These are phyloP conservation scores for Candida succiphila DNA, from an alignment of 805 yeast genomes.

Conservation along the genomic window DNA sequence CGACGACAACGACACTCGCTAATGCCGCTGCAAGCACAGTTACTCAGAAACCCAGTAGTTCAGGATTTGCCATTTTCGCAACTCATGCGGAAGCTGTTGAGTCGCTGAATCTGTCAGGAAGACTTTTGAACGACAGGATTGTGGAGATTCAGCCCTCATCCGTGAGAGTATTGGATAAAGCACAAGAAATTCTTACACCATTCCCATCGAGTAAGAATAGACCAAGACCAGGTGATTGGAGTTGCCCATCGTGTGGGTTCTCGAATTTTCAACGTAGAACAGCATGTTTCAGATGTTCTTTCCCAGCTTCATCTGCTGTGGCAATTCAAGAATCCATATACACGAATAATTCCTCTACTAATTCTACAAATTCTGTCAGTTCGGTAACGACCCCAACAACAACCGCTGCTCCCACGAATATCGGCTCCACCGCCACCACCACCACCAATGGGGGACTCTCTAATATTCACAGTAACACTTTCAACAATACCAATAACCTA, in stretches of 20 bases:
- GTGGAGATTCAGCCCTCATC: conserved; percentile 87
- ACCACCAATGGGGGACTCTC: conserved; percentile 5
- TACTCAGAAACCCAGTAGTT: conserved; percentile 31
- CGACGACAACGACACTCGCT: not conserved
- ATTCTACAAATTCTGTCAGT: conserved; percentile 1
- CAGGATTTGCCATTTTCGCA: conserved; percentile 81
- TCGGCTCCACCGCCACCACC: conserved; percentile 7
- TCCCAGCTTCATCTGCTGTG: conserved; percentile 70
- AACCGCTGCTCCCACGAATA: conserved; percentile 1
- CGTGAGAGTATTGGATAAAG: conserved; percentile 64
- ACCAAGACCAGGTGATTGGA: conserved; percentile 97
- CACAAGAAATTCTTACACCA: conserved; percentile 71
- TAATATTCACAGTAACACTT: conserved; percentile 4
- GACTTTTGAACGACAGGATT: conserved; percentile 57
- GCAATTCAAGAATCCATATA: conserved; percentile 57
- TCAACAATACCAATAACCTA: conserved; percentile 9
- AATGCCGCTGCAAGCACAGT: not conserved
- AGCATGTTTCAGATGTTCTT: conserved; percentile 88
- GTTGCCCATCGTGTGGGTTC: conserved; percentile 94
- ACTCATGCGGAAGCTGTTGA: conserved; percentile 83
- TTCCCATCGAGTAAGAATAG: conserved; percentile 79
- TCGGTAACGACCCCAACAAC: conserved; percentile 7
- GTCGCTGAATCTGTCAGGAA: conserved; percentile 70
- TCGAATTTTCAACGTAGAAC: conserved; percentile 91
- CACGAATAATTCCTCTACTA: conserved; percentile 8